phyloP scores from a whole-genome alignment of 164 flowering plant genomes.

The Macadamia tetraphylla region DNA sequence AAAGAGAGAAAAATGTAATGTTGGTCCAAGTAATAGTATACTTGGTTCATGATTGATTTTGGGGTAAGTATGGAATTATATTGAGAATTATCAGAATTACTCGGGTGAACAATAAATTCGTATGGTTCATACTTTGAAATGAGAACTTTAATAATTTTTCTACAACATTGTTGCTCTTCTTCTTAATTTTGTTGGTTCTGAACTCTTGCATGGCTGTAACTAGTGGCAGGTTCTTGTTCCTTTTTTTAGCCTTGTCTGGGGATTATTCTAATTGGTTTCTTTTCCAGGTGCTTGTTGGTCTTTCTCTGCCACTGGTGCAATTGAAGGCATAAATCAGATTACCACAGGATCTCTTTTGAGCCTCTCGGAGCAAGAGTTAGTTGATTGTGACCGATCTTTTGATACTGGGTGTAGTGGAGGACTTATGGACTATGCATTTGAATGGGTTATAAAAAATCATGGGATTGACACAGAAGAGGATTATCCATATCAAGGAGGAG shows the following conservation, averaged over 20 bases:
- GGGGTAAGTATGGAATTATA: too few relatives aligned
- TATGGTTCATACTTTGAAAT: too few relatives aligned
- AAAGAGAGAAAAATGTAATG: too few relatives aligned
- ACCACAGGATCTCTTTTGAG: constrained; percentile 78
- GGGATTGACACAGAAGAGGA: constrained; percentile 95
- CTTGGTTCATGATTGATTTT: too few relatives aligned
- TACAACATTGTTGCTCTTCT: too few relatives aligned
- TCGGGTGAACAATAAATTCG: too few relatives aligned
- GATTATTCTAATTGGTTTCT: constrained; percentile 10
- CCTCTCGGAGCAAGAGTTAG: constrained; percentile 90
- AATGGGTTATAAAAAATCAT: constrained; percentile 62
- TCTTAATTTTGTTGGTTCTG: too few relatives aligned
- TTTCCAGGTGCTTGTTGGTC: constrained; percentile 94
- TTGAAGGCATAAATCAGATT: constrained; percentile 88
- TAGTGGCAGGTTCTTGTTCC: background rate
- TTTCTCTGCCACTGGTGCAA: constrained; percentile 93
- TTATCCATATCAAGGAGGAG: constrained; percentile 64
- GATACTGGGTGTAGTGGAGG: constrained; percentile 88
- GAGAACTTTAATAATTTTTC: too few relatives aligned
- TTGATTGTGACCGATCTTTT: constrained; percentile 74
- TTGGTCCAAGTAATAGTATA: too few relatives aligned
- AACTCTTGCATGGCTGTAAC: background rate
- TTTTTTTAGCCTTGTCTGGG: background rate
- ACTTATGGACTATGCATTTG: constrained; percentile 91
- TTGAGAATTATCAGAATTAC: too few relatives aligned